A percentile compares a stretch with the other conserved stretches of the same genome.
These are phyloP conservation scores for Lentinula guzmanii DNA, from an alignment of 768 basidiomycete genomes.

Conservation along the genomic window DNA sequence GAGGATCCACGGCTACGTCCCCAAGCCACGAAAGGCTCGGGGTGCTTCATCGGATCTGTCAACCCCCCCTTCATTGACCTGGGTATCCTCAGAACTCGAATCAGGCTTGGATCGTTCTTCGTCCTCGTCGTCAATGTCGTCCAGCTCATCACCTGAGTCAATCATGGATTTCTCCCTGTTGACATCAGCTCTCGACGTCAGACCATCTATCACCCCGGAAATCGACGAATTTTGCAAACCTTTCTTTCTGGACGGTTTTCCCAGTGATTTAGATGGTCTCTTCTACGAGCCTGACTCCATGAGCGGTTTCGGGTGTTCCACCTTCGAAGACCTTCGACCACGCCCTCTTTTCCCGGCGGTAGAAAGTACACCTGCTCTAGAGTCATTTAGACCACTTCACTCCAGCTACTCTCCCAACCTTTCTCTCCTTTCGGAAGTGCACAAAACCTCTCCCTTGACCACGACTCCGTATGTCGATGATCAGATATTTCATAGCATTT, in stretches of 20 bases:
- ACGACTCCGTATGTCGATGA: not conserved
- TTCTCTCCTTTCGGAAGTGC: not conserved
- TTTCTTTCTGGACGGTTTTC: not conserved
- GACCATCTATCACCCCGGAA: not conserved
- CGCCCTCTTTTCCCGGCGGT: not conserved
- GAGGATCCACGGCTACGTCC: conserved; percentile 2
- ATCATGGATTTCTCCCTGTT: not conserved
- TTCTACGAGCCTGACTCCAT: not conserved
- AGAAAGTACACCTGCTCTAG: not conserved
- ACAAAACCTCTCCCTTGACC: not conserved
- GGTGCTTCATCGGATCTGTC: not conserved
- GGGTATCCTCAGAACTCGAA: not conserved
- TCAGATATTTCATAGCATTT: not conserved
- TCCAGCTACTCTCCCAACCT: not conserved
- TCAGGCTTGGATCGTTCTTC: not conserved
- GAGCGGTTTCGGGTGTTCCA: not conserved
- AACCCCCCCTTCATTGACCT: not conserved
- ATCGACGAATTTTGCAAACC: not conserved
- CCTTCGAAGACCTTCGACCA: not conserved
- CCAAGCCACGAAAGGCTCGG: not conserved
- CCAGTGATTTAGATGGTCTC: not conserved
- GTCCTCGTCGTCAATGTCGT: not conserved
- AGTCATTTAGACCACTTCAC: not conserved
- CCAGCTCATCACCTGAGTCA: not conserved
- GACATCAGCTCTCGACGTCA: not conserved